These are phyloP conservation scores for Neonectria sp. DNA, from an alignment of 2,329 filamentous ascomycete genomes.

Conservation along the genomic window DNA sequence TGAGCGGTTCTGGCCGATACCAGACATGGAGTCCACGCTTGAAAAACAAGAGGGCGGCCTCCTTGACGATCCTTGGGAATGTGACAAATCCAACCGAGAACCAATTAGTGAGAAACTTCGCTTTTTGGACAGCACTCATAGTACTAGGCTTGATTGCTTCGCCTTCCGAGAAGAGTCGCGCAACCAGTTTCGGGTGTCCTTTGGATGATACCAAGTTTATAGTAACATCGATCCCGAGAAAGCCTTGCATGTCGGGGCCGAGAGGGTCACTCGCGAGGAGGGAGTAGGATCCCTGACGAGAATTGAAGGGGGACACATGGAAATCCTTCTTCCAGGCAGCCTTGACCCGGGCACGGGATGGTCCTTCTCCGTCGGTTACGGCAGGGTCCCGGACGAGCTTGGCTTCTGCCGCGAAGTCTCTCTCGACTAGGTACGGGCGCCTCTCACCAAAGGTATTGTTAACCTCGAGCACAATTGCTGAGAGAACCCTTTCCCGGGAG, in stretches of 20 bases:
- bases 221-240: constrained; percentile 68
- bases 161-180: constrained; percentile 70
- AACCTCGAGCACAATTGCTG: constrained; percentile 79
- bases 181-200: constrained; percentile 72
- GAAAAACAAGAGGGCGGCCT: constrained; percentile 73
- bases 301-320: constrained; percentile 84
- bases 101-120: constrained; percentile 69
- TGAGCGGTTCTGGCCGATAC: constrained; percentile 74
- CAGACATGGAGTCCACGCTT: constrained; percentile 72
- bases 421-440: constrained; percentile 56
- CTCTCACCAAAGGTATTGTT: constrained; percentile 85
- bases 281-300: constrained; percentile 69
- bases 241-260: constrained; percentile 53
- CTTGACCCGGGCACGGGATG: constrained; percentile 54
- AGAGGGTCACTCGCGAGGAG: constrained; percentile 64
- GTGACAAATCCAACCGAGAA: constrained; percentile 79
- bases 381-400: constrained; percentile 24
- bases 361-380: not conserved
- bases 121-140: constrained; percentile 60
- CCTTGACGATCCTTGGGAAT: constrained; percentile 74
- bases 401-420: constrained; percentile 45
- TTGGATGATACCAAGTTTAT: constrained; percentile 75
- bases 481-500: constrained; percentile 67
- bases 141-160: constrained; percentile 64
- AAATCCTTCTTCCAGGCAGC: constrained; percentile 79